Evolutionary conservation across 257 asterid species (phyloP).

Genomic region (Fraxinus cuspidata): DNA sequence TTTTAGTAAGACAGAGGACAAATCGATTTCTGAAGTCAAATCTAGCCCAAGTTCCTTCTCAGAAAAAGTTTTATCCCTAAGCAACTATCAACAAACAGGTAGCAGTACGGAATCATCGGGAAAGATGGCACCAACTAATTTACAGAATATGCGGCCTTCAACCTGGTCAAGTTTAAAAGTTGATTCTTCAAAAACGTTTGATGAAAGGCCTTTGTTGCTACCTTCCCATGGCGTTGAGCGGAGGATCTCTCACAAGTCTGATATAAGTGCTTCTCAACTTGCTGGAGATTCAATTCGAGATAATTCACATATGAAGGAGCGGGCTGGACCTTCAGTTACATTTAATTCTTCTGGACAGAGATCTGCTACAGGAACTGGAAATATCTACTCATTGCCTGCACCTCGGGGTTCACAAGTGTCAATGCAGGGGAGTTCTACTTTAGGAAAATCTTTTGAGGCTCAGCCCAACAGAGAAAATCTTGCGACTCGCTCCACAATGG

Average conservation of each 20-base stretch:
- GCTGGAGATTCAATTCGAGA: constrained; percentile 37
- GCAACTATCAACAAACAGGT: constrained; percentile 34
- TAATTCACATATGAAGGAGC: constrained; percentile 46
- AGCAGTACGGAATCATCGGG: constrained; percentile 35
- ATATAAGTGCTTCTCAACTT: constrained; percentile 35
- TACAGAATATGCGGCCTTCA: constrained; percentile 19
- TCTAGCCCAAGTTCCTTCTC: constrained; percentile 35
- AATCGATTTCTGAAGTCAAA: constrained; percentile 43
- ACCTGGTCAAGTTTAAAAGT: constrained; percentile 19
- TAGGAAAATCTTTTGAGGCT: constrained; percentile 42
- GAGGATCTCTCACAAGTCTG: constrained; percentile 29
- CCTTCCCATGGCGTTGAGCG: constrained; percentile 31
- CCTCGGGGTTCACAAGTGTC: constrained; percentile 39
- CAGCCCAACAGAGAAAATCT: constrained; percentile 40
- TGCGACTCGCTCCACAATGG: constrained; percentile 33
- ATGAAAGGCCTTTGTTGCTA: constrained; percentile 29
- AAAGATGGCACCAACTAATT: constrained; percentile 35
- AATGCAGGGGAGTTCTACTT: constrained; percentile 36
- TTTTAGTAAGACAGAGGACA: constrained; percentile 24
- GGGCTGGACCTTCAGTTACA: constrained; percentile 33
- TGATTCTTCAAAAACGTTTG: neutral
- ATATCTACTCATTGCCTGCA: constrained; percentile 36
- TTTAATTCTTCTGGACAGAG: constrained; percentile 45
- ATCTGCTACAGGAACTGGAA: constrained; percentile 35
- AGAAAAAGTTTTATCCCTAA: constrained; percentile 33